Evolutionary conservation across 1,284 basidiomycete genomes (phyloP), one percentile per base, ranked within the genome.

Genomic region (Moesziomyces sp.): DNA sequence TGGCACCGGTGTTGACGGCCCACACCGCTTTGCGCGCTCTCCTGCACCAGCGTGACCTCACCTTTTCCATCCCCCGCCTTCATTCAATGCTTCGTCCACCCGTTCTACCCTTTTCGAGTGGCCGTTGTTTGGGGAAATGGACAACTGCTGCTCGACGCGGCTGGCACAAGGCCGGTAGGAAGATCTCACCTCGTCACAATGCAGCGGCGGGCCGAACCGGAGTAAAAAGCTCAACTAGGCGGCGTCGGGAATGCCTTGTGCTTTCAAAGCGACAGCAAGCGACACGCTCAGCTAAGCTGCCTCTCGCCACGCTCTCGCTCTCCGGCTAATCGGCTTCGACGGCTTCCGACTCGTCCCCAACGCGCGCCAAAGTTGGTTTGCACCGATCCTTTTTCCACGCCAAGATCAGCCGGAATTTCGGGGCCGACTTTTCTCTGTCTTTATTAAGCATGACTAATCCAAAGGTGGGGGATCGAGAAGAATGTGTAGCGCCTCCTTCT

Each of bases 251-350:
- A 26, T 4, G 24, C 24, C 6, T 4, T 26, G 5, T 26, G 52
- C 28, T 54, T 57, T 44, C 46, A 24, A 26, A 14, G 19, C 40
- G 40, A 30, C 23, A 6, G 2, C 21, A 21, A 21, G 21, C 21
- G 21, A 21, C 21, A 21, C 3, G 35, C 45, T 47, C 48, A 52
- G 34, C 58, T 61, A 61, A 67, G 53, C 64, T 54, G 43, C 46
- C 35, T 35, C 38, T 23, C 35, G 35, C 35, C 13, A 5, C 35
- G 13, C 46, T 26, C 24, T 26, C 24, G 21, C 24, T 26, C 56
- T 52, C 50, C 58, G 58, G 58, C 51, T 26, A 44, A 45, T 59
- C 58, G 65, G 65, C 55, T 68, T 55, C 55, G 50, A 54, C 55
- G 46, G 51, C 21, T 35, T 46, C 65, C 65, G 65, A 61, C 8